A percentile compares a stretch with the other conserved stretches of the same genome.
These are phyloP conservation scores for Paramecium octaurelia DNA, from an alignment of 73 alveolate species.

Conservation along the genomic window DNA sequence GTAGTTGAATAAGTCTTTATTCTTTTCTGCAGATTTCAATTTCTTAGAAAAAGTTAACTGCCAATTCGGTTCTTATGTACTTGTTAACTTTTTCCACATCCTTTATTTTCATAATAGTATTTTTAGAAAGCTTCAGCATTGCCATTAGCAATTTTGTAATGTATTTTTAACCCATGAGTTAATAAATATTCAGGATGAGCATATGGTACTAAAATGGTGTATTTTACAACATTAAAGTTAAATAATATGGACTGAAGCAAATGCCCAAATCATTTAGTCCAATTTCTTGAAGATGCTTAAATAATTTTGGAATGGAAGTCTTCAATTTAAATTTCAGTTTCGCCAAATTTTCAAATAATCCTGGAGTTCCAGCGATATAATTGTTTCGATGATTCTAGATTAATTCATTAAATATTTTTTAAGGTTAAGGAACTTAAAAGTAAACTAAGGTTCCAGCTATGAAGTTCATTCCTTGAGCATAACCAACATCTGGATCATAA, in stretches of 20 bases:
- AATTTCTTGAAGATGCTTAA: background rate
- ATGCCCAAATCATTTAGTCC: background rate
- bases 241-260: background rate
- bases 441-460: conserved; percentile 83
- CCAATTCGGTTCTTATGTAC: background rate
- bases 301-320: background rate
- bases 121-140: background rate
- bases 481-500: conserved; percentile 88
- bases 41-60: background rate
- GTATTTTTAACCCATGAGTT: background rate
- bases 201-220: background rate
- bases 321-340: conserved; percentile 2
- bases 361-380: conserved; percentile 28
- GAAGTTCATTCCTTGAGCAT: conserved; percentile 95
- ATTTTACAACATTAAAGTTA: background rate
- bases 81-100: background rate
- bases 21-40: conserved; percentile 1
- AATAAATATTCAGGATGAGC: background rate
- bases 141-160: background rate
- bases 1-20: background rate
- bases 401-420: background rate
- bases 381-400: background rate
- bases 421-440: background rate
- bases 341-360: background rate
- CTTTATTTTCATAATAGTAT: background rate